Conservation (phyloP, 345 rosid species). For the Nephelium lappaceum region DNA sequence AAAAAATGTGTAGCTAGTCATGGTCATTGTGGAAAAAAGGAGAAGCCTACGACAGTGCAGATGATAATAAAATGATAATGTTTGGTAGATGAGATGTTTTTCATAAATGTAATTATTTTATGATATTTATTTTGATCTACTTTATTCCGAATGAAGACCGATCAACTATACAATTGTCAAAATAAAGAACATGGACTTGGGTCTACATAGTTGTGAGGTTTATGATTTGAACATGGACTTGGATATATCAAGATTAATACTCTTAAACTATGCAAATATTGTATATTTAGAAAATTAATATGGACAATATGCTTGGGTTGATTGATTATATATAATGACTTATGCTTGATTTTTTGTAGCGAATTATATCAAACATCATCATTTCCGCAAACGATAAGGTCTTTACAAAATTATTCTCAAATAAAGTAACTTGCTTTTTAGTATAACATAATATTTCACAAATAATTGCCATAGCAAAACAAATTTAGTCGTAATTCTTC, state of each 20-base stretch:
- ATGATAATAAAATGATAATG: background rate
- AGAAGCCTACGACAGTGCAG: background rate
- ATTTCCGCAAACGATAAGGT: background rate
- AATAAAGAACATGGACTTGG: background rate
- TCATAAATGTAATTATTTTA: background rate
- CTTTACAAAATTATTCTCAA: no score
- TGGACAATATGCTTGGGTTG: background rate
- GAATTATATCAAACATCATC: background rate
- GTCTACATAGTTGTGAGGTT: constrained; percentile 11
- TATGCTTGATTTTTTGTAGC: background rate
- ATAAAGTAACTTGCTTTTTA: no score
- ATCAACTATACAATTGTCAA: no score
- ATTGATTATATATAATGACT: background rate
- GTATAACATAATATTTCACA: no score
- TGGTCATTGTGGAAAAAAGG: background rate
- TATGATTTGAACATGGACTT: background rate
- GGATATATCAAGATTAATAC: background rate
- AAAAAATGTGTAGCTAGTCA: background rate
- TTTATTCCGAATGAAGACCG: no score
- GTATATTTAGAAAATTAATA: background rate
- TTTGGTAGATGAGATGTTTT: background rate
- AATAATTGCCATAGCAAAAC: background rate
- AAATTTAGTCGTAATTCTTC: background rate
- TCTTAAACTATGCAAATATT: background rate
- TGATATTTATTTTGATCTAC: background rate